Base-by-base conservation (phyloP, 2,329 filamentous ascomycete species). In the Apiospora saccharicola region DNA sequence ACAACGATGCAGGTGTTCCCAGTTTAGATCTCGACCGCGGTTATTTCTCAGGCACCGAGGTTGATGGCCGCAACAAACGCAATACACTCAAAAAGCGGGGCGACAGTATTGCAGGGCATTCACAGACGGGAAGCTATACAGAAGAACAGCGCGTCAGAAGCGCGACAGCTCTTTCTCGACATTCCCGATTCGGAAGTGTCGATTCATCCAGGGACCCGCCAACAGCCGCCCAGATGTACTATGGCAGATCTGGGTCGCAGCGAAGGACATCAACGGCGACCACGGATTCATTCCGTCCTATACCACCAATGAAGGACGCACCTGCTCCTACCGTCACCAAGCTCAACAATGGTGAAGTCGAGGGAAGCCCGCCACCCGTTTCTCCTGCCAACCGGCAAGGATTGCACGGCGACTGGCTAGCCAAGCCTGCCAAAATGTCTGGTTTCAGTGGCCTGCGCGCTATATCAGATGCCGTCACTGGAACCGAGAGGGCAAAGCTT, bases 21-120 rank as follows among this genome's bases (percentile, higher is more conserved):
- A 83, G 84, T 22, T 82, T 85, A 34, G 93, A 97, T 73, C 82
- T 94, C 22, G 96, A 98, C 78, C 90, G 94, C 47, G 96, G 95
- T 34, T 98, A 98, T 81, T 98, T 98, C 79, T 98, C 96, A 10
- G 94, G 95, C 3, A 93, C 93, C 22, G 96, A 98, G 78, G 86
- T 91, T 14, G 95, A 98, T 75, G 89, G 79, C 24, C 79, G 89
- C 61, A 90, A 92, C 72, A 91, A 90, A 77, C 90, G 93, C 67
- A 97, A 94, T 79, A 86, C 96, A 67, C 85, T 98, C 75, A 94
- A 94, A 81, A 97, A 96, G 83, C 91, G 93, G 14, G 43, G 68
- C 72, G 90, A 91, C 73, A 91, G 90, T 74, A 82, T 84, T 71
- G 83, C 85, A 26, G 84, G 83, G 41, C 90, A 94, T 81, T 91